Evolutionary conservation across 2,329 filamentous ascomycete species (phyloP).

Genomic region (Elsinoe perseae): DNA sequence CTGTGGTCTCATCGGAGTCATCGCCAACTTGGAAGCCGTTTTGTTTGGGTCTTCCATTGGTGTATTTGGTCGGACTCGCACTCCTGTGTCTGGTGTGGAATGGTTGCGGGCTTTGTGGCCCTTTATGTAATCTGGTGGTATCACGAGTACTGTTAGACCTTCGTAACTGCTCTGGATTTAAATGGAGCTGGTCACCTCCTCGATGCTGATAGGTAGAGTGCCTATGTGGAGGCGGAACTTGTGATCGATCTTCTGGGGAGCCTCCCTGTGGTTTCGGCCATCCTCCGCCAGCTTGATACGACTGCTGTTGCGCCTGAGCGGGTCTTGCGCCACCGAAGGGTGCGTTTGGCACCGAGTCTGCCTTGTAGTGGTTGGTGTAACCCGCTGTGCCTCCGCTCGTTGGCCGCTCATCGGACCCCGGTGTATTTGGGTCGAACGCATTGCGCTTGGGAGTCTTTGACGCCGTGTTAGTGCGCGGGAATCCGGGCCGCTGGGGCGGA

Average conservation of each 20-base stretch:
- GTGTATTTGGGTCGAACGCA: constrained; percentile 52
- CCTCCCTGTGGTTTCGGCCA: constrained; percentile 34
- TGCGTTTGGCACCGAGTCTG: neutral
- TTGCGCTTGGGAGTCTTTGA: constrained; percentile 42
- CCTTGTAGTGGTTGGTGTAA: constrained; percentile 16
- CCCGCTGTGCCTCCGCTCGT: constrained; percentile 40
- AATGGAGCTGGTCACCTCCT: constrained; percentile 49
- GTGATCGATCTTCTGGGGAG: neutral
- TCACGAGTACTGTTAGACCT: constrained; percentile 49
- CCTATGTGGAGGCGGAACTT: neutral
- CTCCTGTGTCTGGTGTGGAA: constrained; percentile 11
- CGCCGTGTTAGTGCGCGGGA: constrained; percentile 34
- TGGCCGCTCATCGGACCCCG: constrained; percentile 53
- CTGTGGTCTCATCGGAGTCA: constrained; percentile 17
- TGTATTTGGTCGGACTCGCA: constrained; percentile 3
- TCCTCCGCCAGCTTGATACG: constrained; percentile 46
- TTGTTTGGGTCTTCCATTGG: constrained; percentile 8
- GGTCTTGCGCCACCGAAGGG: neutral
- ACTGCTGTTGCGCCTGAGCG: constrained; percentile 28
- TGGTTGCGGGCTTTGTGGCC: constrained; percentile 18
- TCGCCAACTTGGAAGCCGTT: constrained; percentile 23
- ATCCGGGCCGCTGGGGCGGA: constrained; percentile 23
- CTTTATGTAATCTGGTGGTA: constrained; percentile 22
- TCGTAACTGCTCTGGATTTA: constrained; percentile 44
- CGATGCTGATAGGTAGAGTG: constrained; percentile 9